These are phyloP conservation scores for Schizochytrium sp. DNA, from an alignment of 108 stramenopile genomes.

Conservation along the genomic window DNA sequence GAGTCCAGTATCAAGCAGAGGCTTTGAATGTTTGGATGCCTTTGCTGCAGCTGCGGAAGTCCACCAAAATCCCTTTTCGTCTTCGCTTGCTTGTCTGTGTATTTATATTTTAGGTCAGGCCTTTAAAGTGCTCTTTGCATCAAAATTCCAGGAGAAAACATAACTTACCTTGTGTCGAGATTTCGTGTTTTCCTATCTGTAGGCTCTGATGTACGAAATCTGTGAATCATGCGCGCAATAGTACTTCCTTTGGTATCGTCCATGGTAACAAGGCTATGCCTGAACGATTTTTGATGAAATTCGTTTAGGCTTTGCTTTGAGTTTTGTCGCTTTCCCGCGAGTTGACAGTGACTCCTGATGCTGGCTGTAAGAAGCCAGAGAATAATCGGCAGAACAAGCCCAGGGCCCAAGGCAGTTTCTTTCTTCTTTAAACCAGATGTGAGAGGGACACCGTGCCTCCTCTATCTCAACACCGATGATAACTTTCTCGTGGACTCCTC, in stretches of 20 bases:
- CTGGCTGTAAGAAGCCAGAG: no score
- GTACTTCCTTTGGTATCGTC: slow-evolving; percentile 1
- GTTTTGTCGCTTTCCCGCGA: no score
- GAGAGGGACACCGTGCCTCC: no score
- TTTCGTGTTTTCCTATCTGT: not conserved
- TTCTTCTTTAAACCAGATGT: no score
- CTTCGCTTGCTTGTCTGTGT: not conserved
- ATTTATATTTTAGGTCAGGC: not conserved
- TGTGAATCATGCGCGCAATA: not conserved
- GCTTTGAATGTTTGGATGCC: not conserved
- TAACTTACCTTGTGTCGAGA: not conserved
- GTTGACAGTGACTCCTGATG: no score
- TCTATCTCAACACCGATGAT: no score
- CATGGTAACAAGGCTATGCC: not conserved
- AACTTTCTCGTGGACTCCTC: no score
- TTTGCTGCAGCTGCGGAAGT: not conserved
- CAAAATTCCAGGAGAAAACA: not conserved
- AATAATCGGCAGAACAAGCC: no score
- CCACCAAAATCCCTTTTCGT: not conserved
- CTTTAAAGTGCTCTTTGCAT: not conserved
- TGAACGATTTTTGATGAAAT: no score
- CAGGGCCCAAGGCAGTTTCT: no score
- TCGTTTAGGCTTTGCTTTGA: no score
- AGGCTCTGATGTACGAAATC: not conserved
- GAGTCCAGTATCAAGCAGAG: not conserved